Percentiles rank a stretch among this genome's conserved stretches.
These are phyloP conservation scores for Datisca glomerata DNA, from an alignment of 306 rosid species.

Conservation along the genomic window DNA sequence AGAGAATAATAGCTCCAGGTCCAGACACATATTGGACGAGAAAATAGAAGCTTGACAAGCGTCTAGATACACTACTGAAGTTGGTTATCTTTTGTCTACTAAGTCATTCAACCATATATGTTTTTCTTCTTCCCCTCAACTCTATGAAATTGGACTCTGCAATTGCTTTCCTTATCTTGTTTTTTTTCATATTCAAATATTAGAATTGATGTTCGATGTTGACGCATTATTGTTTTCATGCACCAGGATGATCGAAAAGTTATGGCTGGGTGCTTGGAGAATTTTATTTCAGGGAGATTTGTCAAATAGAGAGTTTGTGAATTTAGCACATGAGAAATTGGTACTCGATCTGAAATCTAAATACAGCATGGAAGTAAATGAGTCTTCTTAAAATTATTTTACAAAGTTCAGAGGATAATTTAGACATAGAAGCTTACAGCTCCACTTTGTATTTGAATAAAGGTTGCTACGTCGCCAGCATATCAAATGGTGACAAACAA, in stretches of 20 bases:
- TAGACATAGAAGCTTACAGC: constrained; percentile 31
- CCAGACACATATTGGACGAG: constrained; percentile 82
- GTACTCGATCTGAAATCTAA: constrained; percentile 47
- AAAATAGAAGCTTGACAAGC: constrained; percentile 60
- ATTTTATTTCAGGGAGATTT: constrained; percentile 66
- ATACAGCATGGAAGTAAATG: constrained; percentile 61
- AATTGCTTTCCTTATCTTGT: too few species aligned
- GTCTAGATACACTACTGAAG: constrained; percentile 62
- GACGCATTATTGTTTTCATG: constrained; percentile 5
- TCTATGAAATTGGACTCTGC: too few species aligned
- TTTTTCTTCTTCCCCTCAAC: constrained; percentile 7
- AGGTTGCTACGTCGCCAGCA: constrained; percentile 46
- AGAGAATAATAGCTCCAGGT: too few species aligned
- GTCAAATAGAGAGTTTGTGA: constrained; percentile 36
- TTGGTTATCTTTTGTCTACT: constrained; percentile 13
- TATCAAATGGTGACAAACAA: constrained; percentile 30
- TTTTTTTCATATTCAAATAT: neutral
- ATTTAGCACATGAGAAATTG: constrained; percentile 41
- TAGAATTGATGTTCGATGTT: neutral
- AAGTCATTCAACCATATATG: neutral
- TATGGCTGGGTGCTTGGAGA: constrained; percentile 87
- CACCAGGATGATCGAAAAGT: constrained; percentile 66
- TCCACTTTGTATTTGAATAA: constrained; percentile 37
- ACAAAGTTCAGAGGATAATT: constrained; percentile 40
- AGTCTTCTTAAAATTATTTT: constrained; percentile 58